These are phyloP conservation scores for Phyllosticta citribraziliensis DNA, from an alignment of 2,329 filamentous ascomycete species.

Conservation along the genomic window DNA sequence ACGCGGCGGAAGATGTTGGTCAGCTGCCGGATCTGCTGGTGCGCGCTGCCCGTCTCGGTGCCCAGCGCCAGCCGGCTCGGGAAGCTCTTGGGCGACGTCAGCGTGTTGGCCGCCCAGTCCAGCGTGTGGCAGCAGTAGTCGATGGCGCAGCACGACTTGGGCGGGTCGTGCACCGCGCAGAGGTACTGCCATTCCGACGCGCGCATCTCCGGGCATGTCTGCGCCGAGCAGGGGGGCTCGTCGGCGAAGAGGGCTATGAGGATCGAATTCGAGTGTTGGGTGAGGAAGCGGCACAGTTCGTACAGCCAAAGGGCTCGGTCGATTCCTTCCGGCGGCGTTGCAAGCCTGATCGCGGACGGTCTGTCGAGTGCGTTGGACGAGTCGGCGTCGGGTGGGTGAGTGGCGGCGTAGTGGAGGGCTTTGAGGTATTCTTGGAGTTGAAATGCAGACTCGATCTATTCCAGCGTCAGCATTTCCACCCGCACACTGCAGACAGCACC, in stretches of 20 bases:
- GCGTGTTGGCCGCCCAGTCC: slow-evolving; percentile 91
- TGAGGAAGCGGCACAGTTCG: slow-evolving; percentile 92
- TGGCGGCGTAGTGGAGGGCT: slow-evolving; percentile 77
- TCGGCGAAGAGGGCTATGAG: slow-evolving; percentile 92
- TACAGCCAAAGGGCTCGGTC: slow-evolving; percentile 93
- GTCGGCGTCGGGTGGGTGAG: slow-evolving; percentile 45
- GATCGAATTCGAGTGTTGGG: slow-evolving; percentile 85
- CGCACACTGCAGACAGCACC: background rate
- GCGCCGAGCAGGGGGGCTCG: slow-evolving; percentile 73
- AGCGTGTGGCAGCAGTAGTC: slow-evolving; percentile 99
- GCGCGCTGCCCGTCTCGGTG: slow-evolving; percentile 25
- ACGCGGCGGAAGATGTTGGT: slow-evolving; percentile 91
- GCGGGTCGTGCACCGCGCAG: slow-evolving; percentile 92
- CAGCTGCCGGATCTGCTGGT: slow-evolving; percentile 64
- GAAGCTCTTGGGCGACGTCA: slow-evolving; percentile 92
- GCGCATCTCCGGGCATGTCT: slow-evolving; percentile 95
- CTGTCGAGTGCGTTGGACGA: slow-evolving; percentile 64
- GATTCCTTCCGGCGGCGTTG: slow-evolving; percentile 69
- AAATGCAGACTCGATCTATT: slow-evolving; percentile 88
- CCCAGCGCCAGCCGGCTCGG: slow-evolving; percentile 67
- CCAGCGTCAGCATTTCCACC: slow-evolving; percentile 15
- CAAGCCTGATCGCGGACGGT: slow-evolving; percentile 63
- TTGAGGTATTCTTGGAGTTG: slow-evolving; percentile 96
- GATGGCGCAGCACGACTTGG: slow-evolving; percentile 94
- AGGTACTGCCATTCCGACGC: slow-evolving; percentile 98